A percentile compares a stretch with the other conserved stretches of the same genome.
These are phyloP conservation scores for Pistacia vera DNA, from an alignment of 345 rosid species.

Conservation along the genomic window DNA sequence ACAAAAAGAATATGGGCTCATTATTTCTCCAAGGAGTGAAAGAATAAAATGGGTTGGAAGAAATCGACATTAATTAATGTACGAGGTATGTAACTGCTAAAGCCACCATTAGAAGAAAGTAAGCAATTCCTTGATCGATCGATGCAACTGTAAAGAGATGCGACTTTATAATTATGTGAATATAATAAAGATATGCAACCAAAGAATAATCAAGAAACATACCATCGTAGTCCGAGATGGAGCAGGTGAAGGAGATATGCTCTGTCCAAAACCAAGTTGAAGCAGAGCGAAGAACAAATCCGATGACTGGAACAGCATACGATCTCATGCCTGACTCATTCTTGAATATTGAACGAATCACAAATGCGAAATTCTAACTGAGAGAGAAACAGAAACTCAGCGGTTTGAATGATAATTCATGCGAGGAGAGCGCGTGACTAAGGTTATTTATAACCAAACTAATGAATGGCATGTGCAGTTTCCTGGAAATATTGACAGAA, in stretches of 20 bases:
- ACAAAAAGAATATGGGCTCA: too few species aligned
- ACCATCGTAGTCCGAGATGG: slow-evolving; percentile 50
- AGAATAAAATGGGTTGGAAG: too few species aligned
- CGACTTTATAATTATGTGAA: too few species aligned
- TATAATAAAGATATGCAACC: too few species aligned
- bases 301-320: slow-evolving; percentile 26
- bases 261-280: slow-evolving; percentile 42
- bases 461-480: background rate
- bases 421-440: background rate
- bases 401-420: background rate
- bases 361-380: too few species aligned
- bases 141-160: slow-evolving; percentile 21
- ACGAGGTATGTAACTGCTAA: slow-evolving; percentile 41
- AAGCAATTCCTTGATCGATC: slow-evolving; percentile 53
- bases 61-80: slow-evolving; percentile 16
- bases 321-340: slow-evolving; percentile 28
- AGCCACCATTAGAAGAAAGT: slow-evolving; percentile 34
- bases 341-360: background rate
- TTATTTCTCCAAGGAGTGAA: too few species aligned
- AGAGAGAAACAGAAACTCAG: too few species aligned
- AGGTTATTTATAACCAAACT: slow-evolving; percentile 2
- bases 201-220: background rate
- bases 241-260: slow-evolving; percentile 39
- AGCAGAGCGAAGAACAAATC: slow-evolving; percentile 36
- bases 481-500: slow-evolving; percentile 10